Base-by-base conservation (phyloP, 2,329 filamentous ascomycete genomes). In the Calonectria ilicicola region DNA sequence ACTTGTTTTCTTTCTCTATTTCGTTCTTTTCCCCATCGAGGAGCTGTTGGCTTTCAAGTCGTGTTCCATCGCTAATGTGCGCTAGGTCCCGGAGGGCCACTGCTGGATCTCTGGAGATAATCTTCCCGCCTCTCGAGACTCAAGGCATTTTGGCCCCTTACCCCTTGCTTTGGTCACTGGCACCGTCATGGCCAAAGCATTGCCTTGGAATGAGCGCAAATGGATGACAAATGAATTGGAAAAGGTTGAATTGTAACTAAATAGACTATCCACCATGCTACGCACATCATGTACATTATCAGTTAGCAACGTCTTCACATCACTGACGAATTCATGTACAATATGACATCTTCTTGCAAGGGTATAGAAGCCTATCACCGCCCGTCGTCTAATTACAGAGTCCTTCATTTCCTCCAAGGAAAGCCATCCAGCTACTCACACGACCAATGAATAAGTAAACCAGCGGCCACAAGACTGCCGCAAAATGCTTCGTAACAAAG, bases 81-180 rank as follows among this genome's bases (percentile, higher is more conserved):
- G 21, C n/a, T 80, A 97, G 94, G 91, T 99, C 19, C 97, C 97
- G 0, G 88, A 94, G 80, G 97, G 97, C 1, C 97, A 99, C 86
- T 97, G 95, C 80, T 98, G 95, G 91, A 87, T 98, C 8, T 91
- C 92, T 3, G 97, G 97, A 3, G 97, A 99, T 83, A 98, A 98
- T 83, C 81, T 98, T 73, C 88, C 91, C 3, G 93, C 91, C 79
- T 98, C 95, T 27, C 88, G 95, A 75, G 97, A 99, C 86, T 98
- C 95, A 51, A 91, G 97, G 74, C 87, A 92, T 47, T 98, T 93
- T 85, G 97, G 97, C 0, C 95, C 97, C 0, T 82, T 99, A 32
- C 97, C 97, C 0, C 86, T 99, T 80, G 96, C 91, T 2, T 86
- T 99, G 75, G 90, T 99, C 53, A 92, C 90, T 78, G 95, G 95